Percentiles rank a stretch among this genome's conserved stretches.
Evolutionary conservation across 192 early-diverging fungal species (phyloP).

Genomic region (Coemansia sp.): DNA sequence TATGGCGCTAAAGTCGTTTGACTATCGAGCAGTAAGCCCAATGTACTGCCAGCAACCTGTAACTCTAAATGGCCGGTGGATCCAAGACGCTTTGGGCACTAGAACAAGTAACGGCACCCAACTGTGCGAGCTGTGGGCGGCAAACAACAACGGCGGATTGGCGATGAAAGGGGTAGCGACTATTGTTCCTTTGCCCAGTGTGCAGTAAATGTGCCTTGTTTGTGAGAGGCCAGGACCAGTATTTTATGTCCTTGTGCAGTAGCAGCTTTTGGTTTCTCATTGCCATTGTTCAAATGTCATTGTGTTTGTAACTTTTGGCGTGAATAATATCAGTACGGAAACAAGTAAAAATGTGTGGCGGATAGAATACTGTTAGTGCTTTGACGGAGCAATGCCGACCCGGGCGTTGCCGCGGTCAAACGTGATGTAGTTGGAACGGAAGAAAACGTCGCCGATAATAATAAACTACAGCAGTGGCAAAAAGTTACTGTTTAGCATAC

Average conservation of each 20-base stretch:
- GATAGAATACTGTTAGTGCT: constrained; percentile 23
- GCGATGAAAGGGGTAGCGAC: constrained; percentile 70
- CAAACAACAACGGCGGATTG: constrained; percentile 62
- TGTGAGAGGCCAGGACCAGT: neutral
- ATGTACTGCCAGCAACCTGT: constrained; percentile 62
- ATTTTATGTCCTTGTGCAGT: neutral
- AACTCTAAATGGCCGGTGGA: constrained; percentile 53
- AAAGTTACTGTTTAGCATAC: constrained; percentile 7
- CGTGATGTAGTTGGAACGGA: constrained; percentile 67
- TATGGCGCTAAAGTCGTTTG: constrained; percentile 59
- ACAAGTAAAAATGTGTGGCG: neutral
- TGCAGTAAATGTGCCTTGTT: neutral
- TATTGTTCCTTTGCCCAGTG: constrained; percentile 18
- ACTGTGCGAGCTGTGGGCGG: constrained; percentile 72
- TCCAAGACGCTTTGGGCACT: constrained; percentile 25
- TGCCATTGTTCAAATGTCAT: neutral
- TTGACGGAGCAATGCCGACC: constrained; percentile 62
- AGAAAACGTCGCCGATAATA: constrained; percentile 69
- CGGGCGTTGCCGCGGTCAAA: constrained; percentile 61
- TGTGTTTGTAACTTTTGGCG: too few species aligned
- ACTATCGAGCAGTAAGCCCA: constrained; percentile 71
- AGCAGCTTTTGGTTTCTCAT: neutral
- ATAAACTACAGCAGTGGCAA: constrained; percentile 30
- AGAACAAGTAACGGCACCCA: constrained; percentile 9
- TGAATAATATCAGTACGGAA: too few species aligned